Conservation (phyloP, 1,284 basidiomycete species). For the Pseudozyma sp. region DNA sequence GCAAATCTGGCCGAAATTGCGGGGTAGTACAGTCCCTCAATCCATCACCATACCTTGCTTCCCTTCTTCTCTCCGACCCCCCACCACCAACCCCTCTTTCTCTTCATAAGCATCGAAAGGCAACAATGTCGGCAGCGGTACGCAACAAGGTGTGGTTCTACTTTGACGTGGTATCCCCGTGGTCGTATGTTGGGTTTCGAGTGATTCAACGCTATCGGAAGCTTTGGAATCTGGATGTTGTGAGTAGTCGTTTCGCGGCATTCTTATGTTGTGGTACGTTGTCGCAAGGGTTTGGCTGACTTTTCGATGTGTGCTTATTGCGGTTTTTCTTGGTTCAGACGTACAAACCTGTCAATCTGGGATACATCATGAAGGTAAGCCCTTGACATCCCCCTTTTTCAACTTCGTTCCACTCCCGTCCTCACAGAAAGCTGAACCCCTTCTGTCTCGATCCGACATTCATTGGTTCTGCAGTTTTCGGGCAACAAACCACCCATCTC, state of each 20-base stretch:
- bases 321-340: constrained; percentile 8
- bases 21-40: constrained; percentile 15
- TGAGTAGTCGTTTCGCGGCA: neutral
- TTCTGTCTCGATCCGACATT: neutral
- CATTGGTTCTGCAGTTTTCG: constrained; percentile 27
- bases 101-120: neutral
- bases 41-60: neutral
- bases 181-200: constrained; percentile 59
- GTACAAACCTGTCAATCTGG: constrained; percentile 57
- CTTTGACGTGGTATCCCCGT: constrained; percentile 66
- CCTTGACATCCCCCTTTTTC: neutral
- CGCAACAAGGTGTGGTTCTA: constrained; percentile 56
- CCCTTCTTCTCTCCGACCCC: neutral
- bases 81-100: neutral
- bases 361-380: constrained; percentile 64
- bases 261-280: neutral
- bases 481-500: constrained; percentile 64
- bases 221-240: constrained; percentile 57
- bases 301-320: neutral
- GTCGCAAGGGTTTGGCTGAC: neutral
- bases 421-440: no score
- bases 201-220: constrained; percentile 55
- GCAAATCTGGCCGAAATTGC: constrained; percentile 1
- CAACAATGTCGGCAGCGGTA: constrained; percentile 13
- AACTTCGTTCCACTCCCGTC: no score